Percentiles rank a stretch among this genome's conserved stretches.
Evolutionary conservation across 352 stramenopile genomes (phyloP).

Genomic region (Pythium insidiosum): DNA sequence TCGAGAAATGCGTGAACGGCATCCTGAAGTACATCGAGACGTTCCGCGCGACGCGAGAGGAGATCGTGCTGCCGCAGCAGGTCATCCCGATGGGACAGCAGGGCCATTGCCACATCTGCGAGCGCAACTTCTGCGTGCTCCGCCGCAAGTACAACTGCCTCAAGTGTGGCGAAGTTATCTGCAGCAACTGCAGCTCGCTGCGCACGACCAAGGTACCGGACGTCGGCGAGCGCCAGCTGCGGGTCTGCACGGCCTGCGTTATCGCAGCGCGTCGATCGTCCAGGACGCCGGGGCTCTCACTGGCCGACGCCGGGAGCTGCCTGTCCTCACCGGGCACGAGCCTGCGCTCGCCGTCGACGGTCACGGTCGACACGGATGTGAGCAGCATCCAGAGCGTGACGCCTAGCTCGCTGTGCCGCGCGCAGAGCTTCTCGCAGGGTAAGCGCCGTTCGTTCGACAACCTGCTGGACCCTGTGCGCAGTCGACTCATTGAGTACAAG

Average conservation of each 20-base stretch:
- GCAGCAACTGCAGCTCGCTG: conserved; percentile 66
- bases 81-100: conserved; percentile 68
- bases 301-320: conserved; percentile 7
- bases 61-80: conserved; percentile 70
- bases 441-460: conserved; percentile 72
- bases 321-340: conserved; percentile 7
- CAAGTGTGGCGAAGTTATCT: conserved; percentile 76
- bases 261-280: conserved; percentile 55
- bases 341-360: background rate
- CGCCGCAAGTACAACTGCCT: conserved; percentile 77
- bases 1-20: conserved; percentile 80
- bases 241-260: conserved; percentile 74
- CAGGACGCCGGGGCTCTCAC: conserved; percentile 18
- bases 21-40: conserved; percentile 84
- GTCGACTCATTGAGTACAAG: conserved; percentile 76
- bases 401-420: conserved; percentile 5
- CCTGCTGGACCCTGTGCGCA: conserved; percentile 64
- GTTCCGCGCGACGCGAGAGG: conserved; percentile 56
- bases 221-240: conserved; percentile 62
- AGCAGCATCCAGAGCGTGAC: conserved; percentile 9
- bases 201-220: conserved; percentile 57
- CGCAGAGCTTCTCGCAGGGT: conserved; percentile 38
- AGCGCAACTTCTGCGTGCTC: conserved; percentile 70
- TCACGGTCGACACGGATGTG: conserved; percentile 10
- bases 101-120: conserved; percentile 61